These are phyloP conservation scores for Plectosphaerella cucumerina DNA, from an alignment of 2,329 filamentous ascomycete genomes.

Conservation along the genomic window DNA sequence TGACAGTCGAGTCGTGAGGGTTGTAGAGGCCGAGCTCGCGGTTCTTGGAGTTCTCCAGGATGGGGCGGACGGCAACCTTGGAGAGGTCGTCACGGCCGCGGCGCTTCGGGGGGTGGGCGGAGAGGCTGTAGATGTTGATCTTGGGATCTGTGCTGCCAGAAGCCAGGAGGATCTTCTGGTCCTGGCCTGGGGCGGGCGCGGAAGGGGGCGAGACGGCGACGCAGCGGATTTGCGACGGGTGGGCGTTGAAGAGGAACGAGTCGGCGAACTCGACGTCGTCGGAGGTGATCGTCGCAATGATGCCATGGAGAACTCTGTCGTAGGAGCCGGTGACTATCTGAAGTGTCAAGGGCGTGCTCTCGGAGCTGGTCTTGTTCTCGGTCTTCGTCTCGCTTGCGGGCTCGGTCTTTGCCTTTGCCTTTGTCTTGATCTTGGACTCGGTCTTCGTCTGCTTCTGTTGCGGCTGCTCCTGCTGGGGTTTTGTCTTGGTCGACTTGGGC, in stretches of 20 bases:
- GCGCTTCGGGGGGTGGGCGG: conserved; percentile 58
- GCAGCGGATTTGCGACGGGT: conserved; percentile 84
- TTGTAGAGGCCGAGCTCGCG: conserved; percentile 81
- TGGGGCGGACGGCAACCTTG: conserved; percentile 65
- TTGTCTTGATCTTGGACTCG: conserved; percentile 20
- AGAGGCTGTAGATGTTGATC: conserved; percentile 91
- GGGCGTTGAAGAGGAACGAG: conserved; percentile 93
- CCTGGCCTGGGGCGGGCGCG: conserved; percentile 52
- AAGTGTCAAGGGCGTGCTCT: conserved; percentile 50
- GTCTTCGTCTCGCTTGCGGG: conserved; percentile 5
- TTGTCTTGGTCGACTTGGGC: conserved; percentile 16
- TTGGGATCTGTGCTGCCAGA: conserved; percentile 91
- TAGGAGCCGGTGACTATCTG: conserved; percentile 94
- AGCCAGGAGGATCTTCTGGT: conserved; percentile 83
- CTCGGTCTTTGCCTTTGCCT: no score
- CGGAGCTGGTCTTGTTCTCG: conserved; percentile 5
- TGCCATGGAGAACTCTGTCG: conserved; percentile 85
- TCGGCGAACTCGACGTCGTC: conserved; percentile 67
- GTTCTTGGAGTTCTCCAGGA: conserved; percentile 82
- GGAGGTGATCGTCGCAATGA: conserved; percentile 67
- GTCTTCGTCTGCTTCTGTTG: conserved; percentile 9
- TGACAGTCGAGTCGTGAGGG: conserved; percentile 82
- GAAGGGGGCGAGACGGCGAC: conserved; percentile 80
- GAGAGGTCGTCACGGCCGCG: conserved; percentile 59
- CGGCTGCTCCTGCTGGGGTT: background rate